Conservation (phyloP, 495 filamentous ascomycete genomes). For the Aspergillus bridgeri region DNA sequence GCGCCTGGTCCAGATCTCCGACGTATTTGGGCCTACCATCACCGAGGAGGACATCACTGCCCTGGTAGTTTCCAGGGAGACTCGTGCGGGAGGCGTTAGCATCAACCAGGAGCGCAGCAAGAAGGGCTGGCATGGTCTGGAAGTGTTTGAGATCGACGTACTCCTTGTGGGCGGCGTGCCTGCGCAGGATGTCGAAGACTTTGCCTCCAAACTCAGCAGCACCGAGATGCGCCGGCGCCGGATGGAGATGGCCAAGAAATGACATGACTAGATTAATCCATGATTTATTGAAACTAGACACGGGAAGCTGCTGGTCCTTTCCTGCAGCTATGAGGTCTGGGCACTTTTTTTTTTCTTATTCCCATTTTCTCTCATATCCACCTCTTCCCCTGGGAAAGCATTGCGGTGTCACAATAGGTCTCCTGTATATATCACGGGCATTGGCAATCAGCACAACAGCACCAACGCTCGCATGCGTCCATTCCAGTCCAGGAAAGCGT, state of each 20-base stretch:
- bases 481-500: background rate
- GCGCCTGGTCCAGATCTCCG: conserved; percentile 78
- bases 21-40: conserved; percentile 89
- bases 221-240: conserved; percentile 61
- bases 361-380: background rate
- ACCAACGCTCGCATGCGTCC: background rate
- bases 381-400: background rate
- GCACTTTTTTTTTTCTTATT: background rate
- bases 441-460: background rate
- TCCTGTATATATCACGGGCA: background rate
- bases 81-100: conserved; percentile 72
- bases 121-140: conserved; percentile 71
- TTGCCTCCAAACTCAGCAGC: conserved; percentile 87
- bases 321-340: background rate
- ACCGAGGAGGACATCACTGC: conserved; percentile 75
- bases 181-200: conserved; percentile 48
- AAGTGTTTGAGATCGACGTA: conserved; percentile 90
- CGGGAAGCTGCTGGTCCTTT: conserved; percentile 10
- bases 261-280: conserved; percentile 5
- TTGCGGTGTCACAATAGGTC: background rate
- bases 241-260: conserved; percentile 39
- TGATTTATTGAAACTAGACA: background rate
- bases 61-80: conserved; percentile 87
- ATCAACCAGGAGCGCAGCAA: conserved; percentile 78
- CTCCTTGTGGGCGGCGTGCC: conserved; percentile 63